Base-by-base conservation (phyloP, 2,329 filamentous ascomycete genomes). In the Mycosphaerella sp. region DNA sequence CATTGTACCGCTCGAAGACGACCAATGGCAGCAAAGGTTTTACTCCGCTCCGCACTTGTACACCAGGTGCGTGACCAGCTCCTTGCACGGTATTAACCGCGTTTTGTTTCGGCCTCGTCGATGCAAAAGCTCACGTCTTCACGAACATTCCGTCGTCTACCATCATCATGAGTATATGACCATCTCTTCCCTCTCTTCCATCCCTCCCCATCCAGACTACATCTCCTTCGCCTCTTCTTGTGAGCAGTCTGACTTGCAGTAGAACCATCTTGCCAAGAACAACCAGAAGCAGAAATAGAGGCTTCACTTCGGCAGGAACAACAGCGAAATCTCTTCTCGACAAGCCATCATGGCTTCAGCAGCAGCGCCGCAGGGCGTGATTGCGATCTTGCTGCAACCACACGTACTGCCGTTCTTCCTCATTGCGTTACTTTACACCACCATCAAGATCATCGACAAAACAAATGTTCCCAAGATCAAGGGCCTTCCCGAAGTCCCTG, bases 401-500 rank as follows among this genome's bases (percentile, higher is more conserved):
- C 70, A 73, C 12, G 66, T 77, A 36, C 66, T 74, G 32, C 66
- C 70, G 12, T 72, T 74, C 50, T 71, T 72, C 50, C 63, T 73
- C 41, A 62, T 74, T 6, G 67, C 74, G 21, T 51, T 75, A 4
- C 51, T 71, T 2, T 75, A 71, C 59, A 67, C 74, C 44, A 53
- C 70, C 6, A 66, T 74, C 53, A 70, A 68, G 17, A 59, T 74
- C 21, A 67, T 77, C 11, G 75, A 75, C 56, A 67, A 67, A 6
- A 77, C 75, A 4, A 74, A 78, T 54, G 69, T 70, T 17, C 75
- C 75, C 10, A 74, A 74, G 57, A 77, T 78, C 64, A 76, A 77
- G 56, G 70, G 69, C 26, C 59, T 78, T 1, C 75, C 75, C 3
- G 74, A 76, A 59, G 68, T 77, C 6, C 74, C 74, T 5, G 75